Percentiles rank a stretch among this genome's conserved stretches.
Evolutionary conservation across 169 alveolate species (phyloP).

Genomic region (Sarcocystis neurona): DNA sequence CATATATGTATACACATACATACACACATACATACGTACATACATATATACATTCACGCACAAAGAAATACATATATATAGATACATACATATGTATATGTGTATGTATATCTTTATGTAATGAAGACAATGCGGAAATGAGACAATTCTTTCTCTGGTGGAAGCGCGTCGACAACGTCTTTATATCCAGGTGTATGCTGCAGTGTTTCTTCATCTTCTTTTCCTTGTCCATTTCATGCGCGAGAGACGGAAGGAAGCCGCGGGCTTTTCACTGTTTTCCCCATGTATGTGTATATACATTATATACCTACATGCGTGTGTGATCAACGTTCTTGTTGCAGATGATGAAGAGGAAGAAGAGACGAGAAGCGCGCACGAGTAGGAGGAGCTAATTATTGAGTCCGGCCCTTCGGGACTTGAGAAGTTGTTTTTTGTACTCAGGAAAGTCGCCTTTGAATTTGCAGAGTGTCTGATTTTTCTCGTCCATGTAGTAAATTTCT

Average conservation of each 20-base stretch:
- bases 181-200: neutral
- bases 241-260: neutral
- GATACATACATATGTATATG: neutral
- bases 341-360: no score
- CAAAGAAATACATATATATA: neutral
- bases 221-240: neutral
- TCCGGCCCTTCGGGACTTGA: slow-evolving; percentile 34
- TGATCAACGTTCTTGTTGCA: no score
- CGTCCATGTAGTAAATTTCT: slow-evolving; percentile 89
- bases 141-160: neutral
- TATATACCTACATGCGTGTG: no score
- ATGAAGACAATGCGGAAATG: no score
- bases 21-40: neutral
- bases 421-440: slow-evolving; percentile 87
- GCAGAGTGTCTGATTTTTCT: slow-evolving; percentile 79
- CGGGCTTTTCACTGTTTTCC: neutral
- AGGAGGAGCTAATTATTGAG: no score
- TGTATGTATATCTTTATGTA: neutral
- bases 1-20: neutral
- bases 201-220: neutral
- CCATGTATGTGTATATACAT: neutral
- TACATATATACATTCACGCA: neutral
- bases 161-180: neutral
- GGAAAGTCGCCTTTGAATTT: slow-evolving; percentile 90
- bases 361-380: no score